Percentiles rank a stretch among this genome's conserved stretches.
phyloP scores from a whole-genome alignment of 2,329 filamentous ascomycete species.

The Stachybotrys chartarum region DNA sequence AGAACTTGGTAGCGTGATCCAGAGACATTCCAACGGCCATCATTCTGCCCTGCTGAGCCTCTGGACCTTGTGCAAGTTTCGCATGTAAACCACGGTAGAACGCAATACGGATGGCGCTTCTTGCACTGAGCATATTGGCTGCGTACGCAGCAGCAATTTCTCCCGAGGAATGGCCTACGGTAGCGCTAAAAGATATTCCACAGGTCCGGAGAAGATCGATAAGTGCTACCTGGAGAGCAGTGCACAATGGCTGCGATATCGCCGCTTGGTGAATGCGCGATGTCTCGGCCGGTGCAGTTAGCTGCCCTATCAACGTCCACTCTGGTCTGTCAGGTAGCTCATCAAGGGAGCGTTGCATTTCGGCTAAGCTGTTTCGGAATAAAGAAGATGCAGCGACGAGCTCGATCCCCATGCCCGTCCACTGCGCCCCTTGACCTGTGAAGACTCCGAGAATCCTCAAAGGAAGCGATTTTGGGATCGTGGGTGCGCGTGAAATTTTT shows the following conservation, averaged over 20 bases:
- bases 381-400: constrained; percentile 9
- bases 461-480: too few species aligned
- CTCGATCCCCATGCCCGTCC: constrained; percentile 22
- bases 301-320: too few species aligned
- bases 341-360: too few species aligned
- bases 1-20: constrained; percentile 8
- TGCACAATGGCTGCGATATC: constrained; percentile 22
- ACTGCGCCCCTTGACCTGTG: constrained; percentile 22
- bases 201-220: constrained; percentile 18
- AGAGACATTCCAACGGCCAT: constrained; percentile 14
- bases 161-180: constrained; percentile 16
- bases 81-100: constrained; percentile 3
- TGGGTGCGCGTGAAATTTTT: too few species aligned
- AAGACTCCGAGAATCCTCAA: constrained; percentile 8
- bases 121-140: constrained; percentile 27
- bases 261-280: constrained; percentile 12
- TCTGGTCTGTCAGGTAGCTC: too few species aligned
- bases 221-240: constrained; percentile 18
- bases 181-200: constrained; percentile 24
- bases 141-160: constrained; percentile 37
- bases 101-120: constrained; percentile 16
- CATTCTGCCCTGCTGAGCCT: constrained; percentile 7
- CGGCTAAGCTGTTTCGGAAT: too few species aligned
- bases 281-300: too few species aligned
- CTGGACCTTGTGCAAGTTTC: not conserved